phyloP scores from a whole-genome alignment of 352 stramenopile genomes.

The Proteromonas lacertae region DNA sequence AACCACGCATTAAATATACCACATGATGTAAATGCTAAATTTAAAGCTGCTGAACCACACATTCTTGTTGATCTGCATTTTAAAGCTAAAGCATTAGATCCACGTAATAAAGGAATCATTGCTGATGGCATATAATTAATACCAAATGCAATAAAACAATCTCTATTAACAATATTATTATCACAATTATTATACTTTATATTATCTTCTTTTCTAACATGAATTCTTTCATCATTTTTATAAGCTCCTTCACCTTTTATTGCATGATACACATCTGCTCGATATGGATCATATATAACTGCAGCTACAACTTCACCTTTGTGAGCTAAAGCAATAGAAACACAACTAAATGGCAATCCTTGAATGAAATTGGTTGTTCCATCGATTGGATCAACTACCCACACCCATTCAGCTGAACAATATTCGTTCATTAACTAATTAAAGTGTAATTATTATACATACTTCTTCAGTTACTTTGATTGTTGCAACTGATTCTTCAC shows the following conservation, averaged over 20 bases:
- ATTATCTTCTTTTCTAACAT: neutral
- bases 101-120: constrained; percentile 7
- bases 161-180: no score
- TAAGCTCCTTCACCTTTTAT: constrained; percentile 23
- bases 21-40: constrained; percentile 40
- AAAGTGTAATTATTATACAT: no score
- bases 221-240: constrained; percentile 14
- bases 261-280: constrained; percentile 31
- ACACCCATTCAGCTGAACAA: constrained; percentile 5
- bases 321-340: constrained; percentile 9
- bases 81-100: constrained; percentile 1
- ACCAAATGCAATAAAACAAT: no score
- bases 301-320: neutral
- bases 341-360: constrained; percentile 10
- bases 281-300: constrained; percentile 1
- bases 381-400: constrained; percentile 63
- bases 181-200: neutral
- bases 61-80: neutral
- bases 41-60: constrained; percentile 19
- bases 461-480: constrained; percentile 3
- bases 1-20: constrained; percentile 23
- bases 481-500: constrained; percentile 2
- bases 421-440: no score
- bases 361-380: constrained; percentile 47
- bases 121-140: neutral